Evolutionary conservation across 768 basidiomycete species (phyloP).

Genomic region (Kwoniella sp.): DNA sequence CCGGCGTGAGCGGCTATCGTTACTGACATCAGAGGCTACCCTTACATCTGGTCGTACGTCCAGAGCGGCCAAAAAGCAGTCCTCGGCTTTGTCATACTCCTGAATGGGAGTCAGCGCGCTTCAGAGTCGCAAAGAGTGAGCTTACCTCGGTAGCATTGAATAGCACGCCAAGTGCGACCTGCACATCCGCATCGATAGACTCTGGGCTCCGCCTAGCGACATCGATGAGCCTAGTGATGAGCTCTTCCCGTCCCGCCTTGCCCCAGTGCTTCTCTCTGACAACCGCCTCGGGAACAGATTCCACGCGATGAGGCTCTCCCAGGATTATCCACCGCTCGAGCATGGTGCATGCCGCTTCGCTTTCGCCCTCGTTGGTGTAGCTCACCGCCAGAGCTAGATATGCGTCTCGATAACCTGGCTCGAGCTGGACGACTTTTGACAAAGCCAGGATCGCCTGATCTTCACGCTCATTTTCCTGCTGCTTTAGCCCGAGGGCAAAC

Average conservation of each 20-base stretch:
- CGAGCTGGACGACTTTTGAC: conserved; percentile 70
- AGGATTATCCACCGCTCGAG: conserved; percentile 74
- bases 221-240: conserved; percentile 73
- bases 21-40: no score
- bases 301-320: conserved; percentile 51
- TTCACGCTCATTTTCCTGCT: conserved; percentile 97
- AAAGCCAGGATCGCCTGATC: conserved; percentile 82
- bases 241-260: conserved; percentile 42
- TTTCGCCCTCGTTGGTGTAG: conserved; percentile 81
- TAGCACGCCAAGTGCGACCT: conserved; percentile 87
- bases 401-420: conserved; percentile 62
- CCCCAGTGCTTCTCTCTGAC: conserved; percentile 2
- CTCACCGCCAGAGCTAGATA: conserved; percentile 90
- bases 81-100: conserved; percentile 88
- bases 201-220: conserved; percentile 65
- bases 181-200: conserved; percentile 85
- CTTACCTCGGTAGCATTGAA: conserved; percentile 84
- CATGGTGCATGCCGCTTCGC: conserved; percentile 68
- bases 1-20: no score
- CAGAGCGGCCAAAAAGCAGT: conserved; percentile 87
- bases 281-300: conserved; percentile 26
- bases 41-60: conserved; percentile 78
- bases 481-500: conserved; percentile 90
- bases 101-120: conserved; percentile 44
- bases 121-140: not conserved